These are phyloP conservation scores for Pezicula neosporulosa DNA, from an alignment of 2,329 filamentous ascomycete genomes.

Conservation along the genomic window DNA sequence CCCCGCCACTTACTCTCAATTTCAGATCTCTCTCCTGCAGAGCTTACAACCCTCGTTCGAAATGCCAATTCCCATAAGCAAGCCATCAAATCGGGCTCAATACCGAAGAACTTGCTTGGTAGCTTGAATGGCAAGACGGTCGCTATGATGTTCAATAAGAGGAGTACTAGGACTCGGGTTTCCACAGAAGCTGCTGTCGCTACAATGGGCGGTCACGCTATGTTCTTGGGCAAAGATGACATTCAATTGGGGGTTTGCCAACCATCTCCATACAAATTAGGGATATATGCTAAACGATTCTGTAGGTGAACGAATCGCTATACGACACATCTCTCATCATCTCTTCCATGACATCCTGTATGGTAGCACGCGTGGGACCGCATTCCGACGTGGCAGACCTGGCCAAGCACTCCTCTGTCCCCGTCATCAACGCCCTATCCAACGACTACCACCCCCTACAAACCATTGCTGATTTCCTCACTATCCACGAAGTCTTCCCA, in stretches of 20 bases:
- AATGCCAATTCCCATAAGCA: conserved; percentile 78
- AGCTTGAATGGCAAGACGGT: conserved; percentile 74
- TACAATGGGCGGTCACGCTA: conserved; percentile 86
- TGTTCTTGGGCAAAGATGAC: conserved; percentile 95
- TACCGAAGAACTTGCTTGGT: conserved; percentile 55
- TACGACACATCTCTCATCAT: conserved; percentile 89
- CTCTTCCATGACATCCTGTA: conserved; percentile 86
- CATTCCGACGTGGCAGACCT: conserved; percentile 72
- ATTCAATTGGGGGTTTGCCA: conserved; percentile 78
- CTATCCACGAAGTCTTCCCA: conserved; percentile 76
- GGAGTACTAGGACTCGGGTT: conserved; percentile 87
- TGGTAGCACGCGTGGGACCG: conserved; percentile 74
- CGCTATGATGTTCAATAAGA: conserved; percentile 96
- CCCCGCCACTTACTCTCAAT: conserved; percentile 92
- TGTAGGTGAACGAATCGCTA: conserved; percentile 78
- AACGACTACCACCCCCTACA: conserved; percentile 93
- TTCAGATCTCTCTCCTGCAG: conserved; percentile 73
- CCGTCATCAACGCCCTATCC: conserved; percentile 84
- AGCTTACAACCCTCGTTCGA: conserved; percentile 78
- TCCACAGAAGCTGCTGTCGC: conserved; percentile 89
- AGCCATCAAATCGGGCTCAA: conserved; percentile 66
- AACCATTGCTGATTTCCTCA: conserved; percentile 90
- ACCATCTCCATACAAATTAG: not conserved
- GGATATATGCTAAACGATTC: not conserved
- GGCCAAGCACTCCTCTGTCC: conserved; percentile 70